Evolutionary conservation across 305 asterid species (phyloP).

Genomic region (Rubia tinctorum): DNA sequence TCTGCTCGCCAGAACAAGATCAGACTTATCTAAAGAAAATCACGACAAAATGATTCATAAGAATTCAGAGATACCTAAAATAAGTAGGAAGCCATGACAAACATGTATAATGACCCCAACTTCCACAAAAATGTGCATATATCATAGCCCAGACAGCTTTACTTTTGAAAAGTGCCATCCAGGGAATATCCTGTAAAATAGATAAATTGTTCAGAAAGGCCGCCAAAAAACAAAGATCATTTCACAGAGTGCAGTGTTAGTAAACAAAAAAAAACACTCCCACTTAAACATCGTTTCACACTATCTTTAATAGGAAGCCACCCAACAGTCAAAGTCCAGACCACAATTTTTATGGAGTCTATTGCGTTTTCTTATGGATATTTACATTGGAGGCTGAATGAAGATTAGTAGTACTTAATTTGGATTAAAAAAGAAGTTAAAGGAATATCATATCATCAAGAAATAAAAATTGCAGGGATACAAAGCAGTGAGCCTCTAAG

Average conservation of each 20-base stretch:
- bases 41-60: not conserved
- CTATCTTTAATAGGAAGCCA: not conserved
- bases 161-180: slow-evolving; percentile 81
- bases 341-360: not conserved
- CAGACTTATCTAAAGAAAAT: slow-evolving; percentile 4
- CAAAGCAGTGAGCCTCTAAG: not conserved
- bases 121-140: slow-evolving; percentile 96
- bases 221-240: not conserved
- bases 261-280: not conserved
- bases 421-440: not conserved
- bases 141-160: slow-evolving; percentile 99
- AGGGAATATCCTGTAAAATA: slow-evolving; percentile 75
- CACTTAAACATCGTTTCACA: not conserved
- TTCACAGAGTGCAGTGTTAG: not conserved
- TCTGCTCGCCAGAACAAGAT: not conserved
- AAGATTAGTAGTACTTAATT: not conserved
- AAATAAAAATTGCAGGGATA: not conserved
- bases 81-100: slow-evolving; percentile 98
- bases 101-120: slow-evolving; percentile 98
- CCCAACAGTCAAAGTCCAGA: not conserved
- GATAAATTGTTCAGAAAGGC: slow-evolving; percentile 13
- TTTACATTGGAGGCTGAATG: not conserved
- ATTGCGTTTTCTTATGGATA: not conserved
- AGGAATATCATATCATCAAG: not conserved
- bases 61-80: slow-evolving; percentile 62